Evolutionary conservation across 257 asterid species (phyloP).

Genomic region (Echites panduratus): DNA sequence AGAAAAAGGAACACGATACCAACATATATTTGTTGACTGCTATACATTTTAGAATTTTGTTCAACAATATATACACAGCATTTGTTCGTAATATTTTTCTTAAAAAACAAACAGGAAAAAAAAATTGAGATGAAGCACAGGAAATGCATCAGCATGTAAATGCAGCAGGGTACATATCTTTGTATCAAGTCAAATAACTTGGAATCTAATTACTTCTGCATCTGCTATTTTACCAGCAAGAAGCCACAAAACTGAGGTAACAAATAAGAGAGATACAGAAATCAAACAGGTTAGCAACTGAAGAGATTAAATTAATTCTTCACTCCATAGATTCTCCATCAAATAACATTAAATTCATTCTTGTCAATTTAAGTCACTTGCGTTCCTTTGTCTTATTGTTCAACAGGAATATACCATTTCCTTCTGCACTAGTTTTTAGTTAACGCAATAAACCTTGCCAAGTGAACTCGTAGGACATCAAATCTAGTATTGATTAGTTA

Average conservation of each 20-base stretch:
- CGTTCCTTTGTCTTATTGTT: not conserved
- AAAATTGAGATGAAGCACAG: not conserved
- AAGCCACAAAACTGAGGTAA: slow-evolving; percentile 56
- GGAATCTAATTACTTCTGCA: not conserved
- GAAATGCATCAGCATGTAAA: not conserved
- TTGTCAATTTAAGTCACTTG: not conserved
- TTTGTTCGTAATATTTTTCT: too few species aligned
- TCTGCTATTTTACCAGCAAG: slow-evolving; percentile 63
- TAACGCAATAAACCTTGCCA: not conserved
- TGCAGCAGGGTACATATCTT: not conserved
- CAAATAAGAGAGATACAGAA: slow-evolving; percentile 53
- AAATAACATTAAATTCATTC: not conserved
- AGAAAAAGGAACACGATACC: not conserved
- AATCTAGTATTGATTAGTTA: not conserved
- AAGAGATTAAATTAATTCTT: not conserved
- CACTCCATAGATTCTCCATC: not conserved
- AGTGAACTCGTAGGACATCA: not conserved
- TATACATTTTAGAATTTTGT: not conserved
- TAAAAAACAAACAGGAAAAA: too few species aligned
- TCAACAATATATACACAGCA: not conserved
- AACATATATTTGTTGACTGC: not conserved
- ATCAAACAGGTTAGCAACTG: slow-evolving; percentile 43
- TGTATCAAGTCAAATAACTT: not conserved
- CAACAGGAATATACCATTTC: not conserved
- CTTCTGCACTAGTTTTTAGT: too few species aligned